These are phyloP conservation scores for Tagetes erecta DNA, from an alignment of 129 eudicot genomes.

Conservation along the genomic window DNA sequence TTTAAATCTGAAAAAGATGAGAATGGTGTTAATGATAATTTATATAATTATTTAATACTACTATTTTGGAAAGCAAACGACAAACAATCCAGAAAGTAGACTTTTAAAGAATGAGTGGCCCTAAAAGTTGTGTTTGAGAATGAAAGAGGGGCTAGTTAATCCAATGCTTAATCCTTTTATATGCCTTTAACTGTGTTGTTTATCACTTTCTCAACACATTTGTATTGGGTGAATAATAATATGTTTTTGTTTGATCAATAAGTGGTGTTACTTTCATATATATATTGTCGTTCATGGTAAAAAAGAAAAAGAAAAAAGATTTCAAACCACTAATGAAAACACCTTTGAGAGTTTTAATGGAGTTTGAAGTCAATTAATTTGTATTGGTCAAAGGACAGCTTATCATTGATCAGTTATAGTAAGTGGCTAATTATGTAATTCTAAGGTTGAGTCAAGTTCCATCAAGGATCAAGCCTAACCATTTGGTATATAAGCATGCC, in stretches of 20 bases:
- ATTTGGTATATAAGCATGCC: conserved; percentile 3
- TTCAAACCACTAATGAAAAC: background rate
- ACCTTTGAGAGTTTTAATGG: background rate
- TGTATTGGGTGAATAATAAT: background rate
- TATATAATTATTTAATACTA: background rate
- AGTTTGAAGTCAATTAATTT: conserved; percentile 13
- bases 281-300: background rate
- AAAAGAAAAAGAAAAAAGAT: background rate
- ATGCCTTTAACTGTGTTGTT: background rate
- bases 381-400: background rate
- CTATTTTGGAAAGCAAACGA: background rate
- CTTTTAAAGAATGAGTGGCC: background rate
- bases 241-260: conserved; percentile 4
- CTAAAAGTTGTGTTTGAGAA: conserved; percentile 1
- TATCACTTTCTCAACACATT: background rate
- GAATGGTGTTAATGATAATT: background rate
- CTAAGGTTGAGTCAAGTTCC: conserved; percentile 6
- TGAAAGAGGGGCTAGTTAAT: conserved; percentile 1
- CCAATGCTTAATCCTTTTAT: background rate
- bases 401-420: conserved; percentile 8
- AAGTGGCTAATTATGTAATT: conserved; percentile 19
- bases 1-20: background rate
- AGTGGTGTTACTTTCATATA: background rate
- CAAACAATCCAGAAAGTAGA: background rate
- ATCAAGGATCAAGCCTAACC: background rate